Conservation (phyloP, 169 alveolate species). For the Eimeria acervulina region DNA sequence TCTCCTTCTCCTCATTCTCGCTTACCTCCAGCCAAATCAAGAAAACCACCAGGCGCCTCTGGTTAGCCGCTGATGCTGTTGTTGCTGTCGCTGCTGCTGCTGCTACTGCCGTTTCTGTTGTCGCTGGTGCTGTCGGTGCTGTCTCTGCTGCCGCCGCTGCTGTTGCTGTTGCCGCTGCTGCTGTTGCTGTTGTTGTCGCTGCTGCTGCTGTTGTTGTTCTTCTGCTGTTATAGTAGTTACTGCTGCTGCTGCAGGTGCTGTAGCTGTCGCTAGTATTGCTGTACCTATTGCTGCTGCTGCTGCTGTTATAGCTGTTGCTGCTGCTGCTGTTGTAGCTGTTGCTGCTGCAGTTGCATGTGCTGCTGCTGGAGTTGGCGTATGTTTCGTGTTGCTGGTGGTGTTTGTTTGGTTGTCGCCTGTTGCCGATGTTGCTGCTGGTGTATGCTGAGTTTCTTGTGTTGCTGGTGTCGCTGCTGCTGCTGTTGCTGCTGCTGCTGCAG, state of each 20-base stretch:
- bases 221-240: neutral
- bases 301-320: neutral
- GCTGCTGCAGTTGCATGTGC: neutral
- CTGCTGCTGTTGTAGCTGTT: neutral
- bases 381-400: neutral
- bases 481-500: conserved; percentile 13
- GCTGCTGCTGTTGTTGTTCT: neutral
- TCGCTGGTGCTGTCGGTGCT: neutral
- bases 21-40: neutral
- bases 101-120: too few relatives aligned
- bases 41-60: neutral
- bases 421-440: conserved; percentile 1
- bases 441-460: too few relatives aligned
- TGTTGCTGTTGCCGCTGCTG: neutral
- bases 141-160: neutral
- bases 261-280: neutral
- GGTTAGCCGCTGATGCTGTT: neutral
- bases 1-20: neutral
- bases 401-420: neutral
- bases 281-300: neutral
- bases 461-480: too few relatives aligned
- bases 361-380: neutral
- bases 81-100: neutral
- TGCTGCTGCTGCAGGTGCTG: neutral
- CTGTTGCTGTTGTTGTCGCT: neutral